phyloP scores from a whole-genome alignment of 257 asterid species.

The Nicotiana tabacum region DNA sequence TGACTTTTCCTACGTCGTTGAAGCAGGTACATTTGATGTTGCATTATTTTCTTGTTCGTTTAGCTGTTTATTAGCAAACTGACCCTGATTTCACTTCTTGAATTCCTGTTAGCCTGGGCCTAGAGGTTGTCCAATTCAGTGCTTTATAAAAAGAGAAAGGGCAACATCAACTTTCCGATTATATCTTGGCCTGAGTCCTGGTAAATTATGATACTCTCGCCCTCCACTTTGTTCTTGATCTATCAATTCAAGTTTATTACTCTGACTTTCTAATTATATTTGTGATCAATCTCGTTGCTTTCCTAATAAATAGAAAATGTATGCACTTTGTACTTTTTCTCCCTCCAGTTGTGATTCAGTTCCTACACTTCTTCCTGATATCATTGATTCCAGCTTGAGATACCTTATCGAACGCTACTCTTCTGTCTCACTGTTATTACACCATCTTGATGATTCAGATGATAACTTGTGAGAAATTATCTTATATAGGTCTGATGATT shows the following conservation, averaged over 20 bases:
- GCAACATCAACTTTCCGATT: conserved; percentile 47
- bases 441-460: neutral
- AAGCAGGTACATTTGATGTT: conserved; percentile 43
- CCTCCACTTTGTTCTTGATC: neutral
- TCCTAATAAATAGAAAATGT: neutral
- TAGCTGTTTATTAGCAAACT: neutral
- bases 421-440: neutral
- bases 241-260: neutral
- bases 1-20: conserved; percentile 67
- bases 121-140: conserved; percentile 58
- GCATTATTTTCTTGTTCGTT: neutral
- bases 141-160: conserved; percentile 74
- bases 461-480: neutral
- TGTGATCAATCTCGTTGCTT: neutral
- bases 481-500: conserved; percentile 7
- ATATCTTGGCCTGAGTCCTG: conserved; percentile 69
- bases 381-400: neutral
- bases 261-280: too few relatives aligned
- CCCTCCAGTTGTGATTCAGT: neutral
- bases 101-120: conserved; percentile 56
- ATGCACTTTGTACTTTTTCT: too few relatives aligned
- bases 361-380: neutral
- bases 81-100: conserved; percentile 7
- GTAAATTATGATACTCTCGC: conserved; percentile 24
- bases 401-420: too few relatives aligned